Conservation (phyloP, 73 alveolate genomes). For the Diophrys sp. region DNA sequence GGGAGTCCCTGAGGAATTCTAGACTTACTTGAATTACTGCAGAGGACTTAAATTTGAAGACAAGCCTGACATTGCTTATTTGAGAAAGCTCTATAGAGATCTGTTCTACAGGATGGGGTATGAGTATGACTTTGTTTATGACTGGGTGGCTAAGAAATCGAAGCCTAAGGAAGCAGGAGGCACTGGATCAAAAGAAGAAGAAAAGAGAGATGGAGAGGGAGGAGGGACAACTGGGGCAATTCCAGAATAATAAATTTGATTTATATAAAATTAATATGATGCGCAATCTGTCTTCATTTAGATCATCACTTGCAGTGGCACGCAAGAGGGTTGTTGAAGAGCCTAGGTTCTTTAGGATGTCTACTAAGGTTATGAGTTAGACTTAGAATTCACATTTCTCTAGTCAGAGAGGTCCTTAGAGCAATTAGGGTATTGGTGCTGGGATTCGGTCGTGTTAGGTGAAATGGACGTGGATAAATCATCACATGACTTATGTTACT, state of each 20-base stretch:
- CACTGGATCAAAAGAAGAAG: not conserved
- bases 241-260: no score
- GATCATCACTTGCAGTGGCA: not conserved
- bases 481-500: no score
- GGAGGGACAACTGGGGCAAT: no score
- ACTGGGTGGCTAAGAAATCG: conserved; percentile 50
- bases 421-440: no score
- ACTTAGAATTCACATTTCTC: not conserved
- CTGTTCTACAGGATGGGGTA: conserved; percentile 49
- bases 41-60: conserved; percentile 84
- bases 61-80: conserved; percentile 80
- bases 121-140: conserved; percentile 63
- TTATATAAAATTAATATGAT: not conserved
- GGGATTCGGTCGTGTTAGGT: no score
- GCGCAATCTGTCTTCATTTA: not conserved
- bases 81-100: conserved; percentile 77
- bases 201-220: not conserved
- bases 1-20: conserved; percentile 82
- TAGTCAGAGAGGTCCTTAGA: no score
- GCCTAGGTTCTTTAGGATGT: no score
- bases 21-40: conserved; percentile 77
- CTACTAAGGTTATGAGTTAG: no score
- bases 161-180: not conserved
- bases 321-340: no score
- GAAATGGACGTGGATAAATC: no score